Evolutionary conservation across 495 filamentous ascomycete species (phyloP).

Genomic region (Aspergillus sclerotioniger): DNA sequence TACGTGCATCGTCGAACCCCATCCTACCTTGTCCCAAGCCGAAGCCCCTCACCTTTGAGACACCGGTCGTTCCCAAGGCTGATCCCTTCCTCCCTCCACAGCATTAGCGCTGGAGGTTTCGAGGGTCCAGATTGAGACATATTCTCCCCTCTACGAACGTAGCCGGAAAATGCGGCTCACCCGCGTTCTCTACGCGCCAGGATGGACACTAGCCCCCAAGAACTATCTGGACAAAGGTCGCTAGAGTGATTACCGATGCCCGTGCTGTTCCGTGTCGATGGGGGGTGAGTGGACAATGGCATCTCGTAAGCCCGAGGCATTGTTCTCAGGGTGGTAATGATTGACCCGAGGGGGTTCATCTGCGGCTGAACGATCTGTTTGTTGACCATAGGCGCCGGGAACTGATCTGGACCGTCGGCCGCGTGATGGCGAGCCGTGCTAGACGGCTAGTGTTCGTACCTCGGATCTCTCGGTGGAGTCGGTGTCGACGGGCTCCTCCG

Average conservation of each 20-base stretch:
- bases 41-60: slow-evolving; percentile 23
- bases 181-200: not conserved
- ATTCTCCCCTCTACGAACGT: not conserved
- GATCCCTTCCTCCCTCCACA: not conserved
- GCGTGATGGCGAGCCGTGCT: slow-evolving; percentile 1
- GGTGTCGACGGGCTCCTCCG: too few species aligned
- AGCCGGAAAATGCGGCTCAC: slow-evolving; percentile 4
- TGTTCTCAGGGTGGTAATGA: slow-evolving; percentile 1
- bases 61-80: slow-evolving; percentile 11
- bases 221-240: not conserved
- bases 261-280: not conserved
- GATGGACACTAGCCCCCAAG: slow-evolving; percentile 5
- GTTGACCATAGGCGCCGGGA: slow-evolving; percentile 5
- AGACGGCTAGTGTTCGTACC: slow-evolving; percentile 11
- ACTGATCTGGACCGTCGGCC: not conserved
- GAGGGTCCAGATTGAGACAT: slow-evolving; percentile 9
- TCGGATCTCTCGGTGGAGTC: slow-evolving; percentile 6
- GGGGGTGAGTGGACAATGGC: not conserved
- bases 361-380: slow-evolving; percentile 9
- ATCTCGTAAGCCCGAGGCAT: slow-evolving; percentile 5
- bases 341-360: not conserved
- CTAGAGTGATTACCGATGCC: not conserved
- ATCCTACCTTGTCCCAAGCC: slow-evolving; percentile 11
- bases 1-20: not conserved
- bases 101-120: slow-evolving; percentile 1